These are phyloP conservation scores for Parachaetomium inaequale DNA, from an alignment of 495 filamentous ascomycete species.

Conservation along the genomic window DNA sequence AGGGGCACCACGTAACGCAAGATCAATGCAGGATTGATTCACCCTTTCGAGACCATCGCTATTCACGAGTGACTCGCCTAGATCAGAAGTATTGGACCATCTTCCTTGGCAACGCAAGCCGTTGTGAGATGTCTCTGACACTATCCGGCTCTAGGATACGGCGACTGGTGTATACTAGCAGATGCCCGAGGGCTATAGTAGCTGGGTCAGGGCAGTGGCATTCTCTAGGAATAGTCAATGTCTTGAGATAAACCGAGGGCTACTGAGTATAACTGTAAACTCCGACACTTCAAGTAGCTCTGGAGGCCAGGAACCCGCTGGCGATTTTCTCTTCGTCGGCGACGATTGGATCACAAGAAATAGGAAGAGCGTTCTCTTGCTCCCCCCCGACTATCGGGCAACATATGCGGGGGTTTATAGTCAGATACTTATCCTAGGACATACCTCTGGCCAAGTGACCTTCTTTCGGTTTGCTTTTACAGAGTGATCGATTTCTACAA, in stretches of 20 bases:
- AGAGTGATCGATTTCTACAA: neutral
- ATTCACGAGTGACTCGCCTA: too few relatives aligned
- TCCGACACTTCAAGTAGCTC: neutral
- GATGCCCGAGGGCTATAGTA: neutral
- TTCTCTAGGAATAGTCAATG: neutral
- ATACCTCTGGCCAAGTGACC: neutral
- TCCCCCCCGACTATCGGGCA: constrained; percentile 4
- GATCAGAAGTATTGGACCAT: too few relatives aligned
- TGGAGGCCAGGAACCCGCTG: neutral
- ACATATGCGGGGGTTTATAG: constrained; percentile 1
- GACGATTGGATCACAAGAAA: neutral
- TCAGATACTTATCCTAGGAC: neutral
- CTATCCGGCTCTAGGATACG: constrained; percentile 1
- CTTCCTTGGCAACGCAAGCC: too few relatives aligned
- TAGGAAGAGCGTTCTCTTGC: neutral
- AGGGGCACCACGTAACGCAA: too few relatives aligned
- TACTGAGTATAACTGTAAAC: too few relatives aligned
- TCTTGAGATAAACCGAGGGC: neutral
- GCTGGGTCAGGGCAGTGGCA: neutral
- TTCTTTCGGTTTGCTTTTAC: constrained; percentile 7
- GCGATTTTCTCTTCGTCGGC: neutral
- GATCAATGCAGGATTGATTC: too few relatives aligned
- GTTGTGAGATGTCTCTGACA: too few relatives aligned
- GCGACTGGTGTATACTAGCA: neutral
- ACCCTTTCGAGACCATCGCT: too few relatives aligned